Conservation (phyloP, 1,139 yeast species). For the Geotrichum restrictum region DNA sequence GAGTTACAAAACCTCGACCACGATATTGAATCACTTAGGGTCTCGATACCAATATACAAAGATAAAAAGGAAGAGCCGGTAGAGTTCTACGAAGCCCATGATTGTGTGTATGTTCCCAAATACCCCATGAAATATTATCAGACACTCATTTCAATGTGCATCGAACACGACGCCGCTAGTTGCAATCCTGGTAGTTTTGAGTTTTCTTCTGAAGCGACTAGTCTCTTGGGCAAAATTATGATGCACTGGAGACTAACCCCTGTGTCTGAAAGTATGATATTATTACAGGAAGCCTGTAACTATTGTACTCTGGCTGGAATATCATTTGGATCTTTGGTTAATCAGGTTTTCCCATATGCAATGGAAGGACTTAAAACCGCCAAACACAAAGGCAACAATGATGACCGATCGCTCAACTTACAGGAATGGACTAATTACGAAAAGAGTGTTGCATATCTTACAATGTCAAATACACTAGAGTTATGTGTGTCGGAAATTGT, state of each 20-base stretch:
- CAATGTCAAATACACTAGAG: conserved; percentile 5
- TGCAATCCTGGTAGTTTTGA: not conserved
- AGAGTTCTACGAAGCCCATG: too few relatives aligned
- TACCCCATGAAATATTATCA: conserved; percentile 10
- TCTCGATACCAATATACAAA: conserved; percentile 5
- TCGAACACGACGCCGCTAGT: not conserved
- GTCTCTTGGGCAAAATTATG: conserved; percentile 7
- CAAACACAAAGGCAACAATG: not conserved
- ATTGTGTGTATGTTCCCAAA: conserved; percentile 2
- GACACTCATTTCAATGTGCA: conserved; percentile 6
- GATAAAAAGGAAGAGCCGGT: not conserved
- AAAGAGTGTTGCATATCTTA: conserved; percentile 9
- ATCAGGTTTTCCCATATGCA: conserved; percentile 6
- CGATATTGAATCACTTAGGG: conserved; percentile 6
- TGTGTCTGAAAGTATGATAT: conserved; percentile 8
- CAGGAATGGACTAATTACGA: conserved; percentile 12
- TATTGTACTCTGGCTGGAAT: not conserved
- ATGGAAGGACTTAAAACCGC: conserved; percentile 9
- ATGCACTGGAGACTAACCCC: conserved; percentile 13
- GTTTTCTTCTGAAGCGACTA: conserved; percentile 1
- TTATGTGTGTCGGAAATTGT: conserved; percentile 6
- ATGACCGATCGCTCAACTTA: not conserved
- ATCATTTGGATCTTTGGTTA: not conserved
- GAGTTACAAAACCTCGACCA: conserved; percentile 4
- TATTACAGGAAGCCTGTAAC: conserved; percentile 2